Percentiles rank a stretch among this genome's conserved stretches.
phyloP scores from a whole-genome alignment of 768 basidiomycete genomes.

The Leucocoprinus sp. region DNA sequence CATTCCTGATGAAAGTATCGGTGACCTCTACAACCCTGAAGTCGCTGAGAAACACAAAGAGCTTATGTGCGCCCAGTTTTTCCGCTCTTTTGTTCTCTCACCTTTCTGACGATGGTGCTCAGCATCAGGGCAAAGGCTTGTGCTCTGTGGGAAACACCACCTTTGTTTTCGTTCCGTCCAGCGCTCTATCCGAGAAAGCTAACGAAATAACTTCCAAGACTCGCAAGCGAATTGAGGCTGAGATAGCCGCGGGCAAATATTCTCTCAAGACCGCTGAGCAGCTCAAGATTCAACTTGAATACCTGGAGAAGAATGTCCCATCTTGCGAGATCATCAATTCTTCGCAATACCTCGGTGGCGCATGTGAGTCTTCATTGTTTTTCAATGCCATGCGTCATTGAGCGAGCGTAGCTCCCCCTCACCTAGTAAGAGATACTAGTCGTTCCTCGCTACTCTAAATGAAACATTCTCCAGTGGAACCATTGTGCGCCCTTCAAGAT shows the following conservation, averaged over 20 bases:
- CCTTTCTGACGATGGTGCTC: background rate
- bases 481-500: background rate
- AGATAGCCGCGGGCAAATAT: background rate
- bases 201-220: background rate
- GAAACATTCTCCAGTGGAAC: background rate
- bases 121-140: background rate
- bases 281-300: background rate
- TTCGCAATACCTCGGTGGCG: background rate
- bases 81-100: background rate
- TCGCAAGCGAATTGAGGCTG: background rate
- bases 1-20: background rate
- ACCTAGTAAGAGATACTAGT: background rate
- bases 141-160: background rate
- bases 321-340: background rate
- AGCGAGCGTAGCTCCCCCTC: too few relatives aligned
- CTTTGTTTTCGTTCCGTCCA: background rate
- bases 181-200: background rate
- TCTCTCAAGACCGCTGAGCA: background rate
- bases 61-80: background rate
- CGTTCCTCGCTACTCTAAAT: background rate
- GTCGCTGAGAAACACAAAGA: background rate
- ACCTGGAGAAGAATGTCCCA: background rate
- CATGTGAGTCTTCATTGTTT: background rate
- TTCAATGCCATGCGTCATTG: background rate
- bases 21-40: background rate